Conservation (phyloP, 139 green algal genomes). For the Bryopsis sp. region DNA sequence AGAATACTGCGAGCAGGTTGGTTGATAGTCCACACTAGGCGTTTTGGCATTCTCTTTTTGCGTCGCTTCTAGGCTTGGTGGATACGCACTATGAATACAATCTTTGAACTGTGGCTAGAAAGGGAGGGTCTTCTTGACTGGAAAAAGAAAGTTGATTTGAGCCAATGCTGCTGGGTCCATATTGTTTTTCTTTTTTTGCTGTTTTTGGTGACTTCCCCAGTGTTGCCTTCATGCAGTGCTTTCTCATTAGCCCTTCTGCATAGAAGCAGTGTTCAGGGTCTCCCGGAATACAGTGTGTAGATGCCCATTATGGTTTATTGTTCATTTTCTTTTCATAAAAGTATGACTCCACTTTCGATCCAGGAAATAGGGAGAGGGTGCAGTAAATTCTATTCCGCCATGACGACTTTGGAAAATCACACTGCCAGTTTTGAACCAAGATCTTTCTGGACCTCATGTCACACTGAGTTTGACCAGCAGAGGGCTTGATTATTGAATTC, state of each 20-base stretch:
- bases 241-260: no score
- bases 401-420: not conserved
- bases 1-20: slow-evolving; percentile 61
- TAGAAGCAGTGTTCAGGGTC: no score
- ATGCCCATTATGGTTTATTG: no score
- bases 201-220: no score
- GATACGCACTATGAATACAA: not conserved
- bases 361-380: not conserved
- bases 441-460: not conserved
- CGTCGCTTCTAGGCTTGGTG: not conserved
- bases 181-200: not conserved
- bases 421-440: not conserved
- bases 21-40: not conserved
- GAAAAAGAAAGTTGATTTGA: not conserved
- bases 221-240: no score
- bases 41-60: slow-evolving; percentile 3
- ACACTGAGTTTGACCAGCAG: not conserved
- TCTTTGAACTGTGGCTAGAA: not conserved
- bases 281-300: no score
- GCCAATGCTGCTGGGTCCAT: not conserved
- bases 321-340: no score
- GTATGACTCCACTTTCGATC: no score
- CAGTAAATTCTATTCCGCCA: not conserved
- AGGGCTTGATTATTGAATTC: not conserved
- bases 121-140: not conserved